A percentile compares a stretch with the other conserved stretches of the same genome.
Evolutionary conservation across 2,329 filamentous ascomycete genomes (phyloP).

Genomic region (Exophiala calicioides): DNA sequence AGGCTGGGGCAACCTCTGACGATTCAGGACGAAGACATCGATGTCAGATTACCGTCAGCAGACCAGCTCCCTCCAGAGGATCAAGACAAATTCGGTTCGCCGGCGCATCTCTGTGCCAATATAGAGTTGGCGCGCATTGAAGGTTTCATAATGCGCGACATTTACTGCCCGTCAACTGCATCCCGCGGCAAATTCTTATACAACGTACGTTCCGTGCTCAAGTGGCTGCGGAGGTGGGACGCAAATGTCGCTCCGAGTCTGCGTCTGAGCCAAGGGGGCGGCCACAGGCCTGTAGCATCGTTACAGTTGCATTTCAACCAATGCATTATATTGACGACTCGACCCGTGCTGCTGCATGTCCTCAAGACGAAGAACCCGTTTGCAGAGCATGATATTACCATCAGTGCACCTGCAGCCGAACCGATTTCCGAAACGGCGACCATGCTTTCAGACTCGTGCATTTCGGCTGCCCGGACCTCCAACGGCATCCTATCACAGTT

Average conservation of each 20-base stretch:
- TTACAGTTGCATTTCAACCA: constrained; percentile 58
- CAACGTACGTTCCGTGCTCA: constrained; percentile 53
- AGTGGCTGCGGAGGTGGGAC: constrained; percentile 53
- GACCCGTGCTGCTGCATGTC: constrained; percentile 57
- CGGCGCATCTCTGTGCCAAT: constrained; percentile 30
- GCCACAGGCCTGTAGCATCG: constrained; percentile 38
- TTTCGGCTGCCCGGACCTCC: constrained; percentile 2
- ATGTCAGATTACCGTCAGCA: constrained; percentile 39
- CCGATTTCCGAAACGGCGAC: neutral
- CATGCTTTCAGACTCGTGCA: neutral
- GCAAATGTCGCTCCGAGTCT: constrained; percentile 49
- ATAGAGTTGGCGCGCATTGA: constrained; percentile 55
- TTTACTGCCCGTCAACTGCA: constrained; percentile 50
- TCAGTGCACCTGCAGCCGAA: neutral
- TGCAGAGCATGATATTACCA: neutral
- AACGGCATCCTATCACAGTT: constrained; percentile 5
- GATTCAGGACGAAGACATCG: constrained; percentile 57
- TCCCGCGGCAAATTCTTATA: constrained; percentile 48
- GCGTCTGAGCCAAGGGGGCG: constrained; percentile 40
- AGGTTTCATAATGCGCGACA: constrained; percentile 46
- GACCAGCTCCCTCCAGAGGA: constrained; percentile 45
- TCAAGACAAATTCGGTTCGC: constrained; percentile 53
- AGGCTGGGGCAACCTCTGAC: constrained; percentile 57
- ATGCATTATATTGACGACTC: constrained; percentile 58
- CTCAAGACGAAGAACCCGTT: constrained; percentile 41